Evolutionary conservation across 192 early-diverging fungal genomes (phyloP), one percentile per base, ranked within the genome.

Genomic region (Entophlyctis luteolus): DNA sequence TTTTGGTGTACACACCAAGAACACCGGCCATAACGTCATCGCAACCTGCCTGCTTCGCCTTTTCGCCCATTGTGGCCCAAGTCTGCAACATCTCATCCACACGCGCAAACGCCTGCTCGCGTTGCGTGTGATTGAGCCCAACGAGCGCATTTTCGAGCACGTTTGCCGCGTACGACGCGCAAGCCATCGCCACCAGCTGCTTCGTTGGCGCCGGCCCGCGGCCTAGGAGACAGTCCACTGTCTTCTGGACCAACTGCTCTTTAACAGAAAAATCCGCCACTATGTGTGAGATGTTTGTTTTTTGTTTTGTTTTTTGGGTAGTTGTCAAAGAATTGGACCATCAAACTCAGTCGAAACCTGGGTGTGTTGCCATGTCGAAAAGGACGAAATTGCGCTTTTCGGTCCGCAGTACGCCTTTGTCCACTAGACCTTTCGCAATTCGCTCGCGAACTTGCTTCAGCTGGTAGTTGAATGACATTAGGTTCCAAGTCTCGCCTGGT

Each of bases 361-460:
- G 96, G 72, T 98, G 96, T 16, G 96, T 97, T 20, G 96, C 93
- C 92, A 97, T 93, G 68, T 98, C 95, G 65, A 97, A 97, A 54
- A 98, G 80, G 45, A 98, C 73, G 72, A 96, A 97, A 72, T 94
- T 97, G 31, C 92, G 82, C 70, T 96, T 96, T 74, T 96, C 96
- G 18, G 96, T 98, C 45, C 95, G 79, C 38, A 98, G 73, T 31
- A 98, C 89, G 18, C 96, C 96, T 75, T 98, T 98, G 75, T 98
- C 96, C n/a, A 98, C 96, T 38, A 98, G 75, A 2, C 94, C 96
- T 76, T 98, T 98, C 31, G 93, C 91, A 45, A 98, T 81, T 23
- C 96, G 81, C 76, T 98, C 96, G 14, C 96, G 87, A 5, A 98
- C 96, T 81, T 98, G 93, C 74, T 96, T 97, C 36, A 98, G 81